Evolutionary conservation across 2,329 filamentous ascomycete species (phyloP).

Genomic region (Didymellaceae sp.): DNA sequence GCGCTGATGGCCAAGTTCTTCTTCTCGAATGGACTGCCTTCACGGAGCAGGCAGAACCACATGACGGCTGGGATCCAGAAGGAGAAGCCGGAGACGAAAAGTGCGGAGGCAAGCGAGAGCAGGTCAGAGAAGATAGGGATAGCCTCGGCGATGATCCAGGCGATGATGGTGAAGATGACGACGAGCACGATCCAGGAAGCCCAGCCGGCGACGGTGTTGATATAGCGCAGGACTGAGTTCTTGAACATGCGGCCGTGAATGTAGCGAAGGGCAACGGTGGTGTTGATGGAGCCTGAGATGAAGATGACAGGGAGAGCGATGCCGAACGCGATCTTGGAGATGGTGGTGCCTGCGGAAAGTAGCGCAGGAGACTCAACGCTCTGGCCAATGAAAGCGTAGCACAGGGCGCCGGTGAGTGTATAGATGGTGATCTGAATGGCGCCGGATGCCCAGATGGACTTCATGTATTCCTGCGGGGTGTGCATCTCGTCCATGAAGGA

Average conservation of each 20-base stretch:
- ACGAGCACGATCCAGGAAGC: slow-evolving; percentile 19
- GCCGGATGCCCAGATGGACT: slow-evolving; percentile 20
- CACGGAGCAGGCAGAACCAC: slow-evolving; percentile 19
- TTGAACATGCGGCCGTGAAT: slow-evolving; percentile 26
- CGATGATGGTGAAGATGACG: slow-evolving; percentile 22
- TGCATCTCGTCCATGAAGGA: slow-evolving; percentile 25
- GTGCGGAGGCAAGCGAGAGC: slow-evolving; percentile 20
- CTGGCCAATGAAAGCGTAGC: slow-evolving; percentile 22
- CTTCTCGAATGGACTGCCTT: slow-evolving; percentile 13
- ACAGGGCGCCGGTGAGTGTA: slow-evolving; percentile 20
- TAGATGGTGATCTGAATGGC: slow-evolving; percentile 22
- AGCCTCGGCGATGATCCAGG: slow-evolving; percentile 23
- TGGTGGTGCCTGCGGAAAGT: slow-evolving; percentile 14
- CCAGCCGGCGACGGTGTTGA: slow-evolving; percentile 21
- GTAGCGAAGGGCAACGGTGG: slow-evolving; percentile 23
- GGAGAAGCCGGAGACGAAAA: slow-evolving; percentile 21
- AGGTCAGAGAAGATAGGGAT: slow-evolving; percentile 24
- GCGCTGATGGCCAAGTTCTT: slow-evolving; percentile 16
- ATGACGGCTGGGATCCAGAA: slow-evolving; percentile 23
- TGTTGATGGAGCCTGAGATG: slow-evolving; percentile 22
- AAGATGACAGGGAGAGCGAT: slow-evolving; percentile 22
- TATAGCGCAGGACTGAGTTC: slow-evolving; percentile 19
- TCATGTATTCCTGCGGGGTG: slow-evolving; percentile 21
- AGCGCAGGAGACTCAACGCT: slow-evolving; percentile 14
- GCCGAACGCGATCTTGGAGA: slow-evolving; percentile 20